phyloP scores from a whole-genome alignment of 805 yeast species.

The Spathaspora arborariae region DNA sequence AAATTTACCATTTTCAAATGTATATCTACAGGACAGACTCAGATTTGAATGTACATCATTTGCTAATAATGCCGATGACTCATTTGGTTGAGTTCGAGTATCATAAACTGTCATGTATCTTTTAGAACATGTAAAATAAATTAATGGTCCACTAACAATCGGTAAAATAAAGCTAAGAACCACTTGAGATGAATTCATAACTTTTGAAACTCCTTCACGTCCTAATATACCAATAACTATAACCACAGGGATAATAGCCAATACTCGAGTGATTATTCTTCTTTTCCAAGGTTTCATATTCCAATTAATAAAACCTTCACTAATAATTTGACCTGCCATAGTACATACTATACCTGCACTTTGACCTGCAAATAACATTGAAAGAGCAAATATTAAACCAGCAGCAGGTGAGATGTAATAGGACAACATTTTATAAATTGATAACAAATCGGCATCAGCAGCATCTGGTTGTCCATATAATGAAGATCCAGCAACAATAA shows the following conservation, averaged over 20 bases:
- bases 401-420: slow-evolving; percentile 43
- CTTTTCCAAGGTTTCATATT: slow-evolving; percentile 41
- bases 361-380: slow-evolving; percentile 45
- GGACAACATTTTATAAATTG: slow-evolving; percentile 43
- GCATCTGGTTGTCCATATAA: slow-evolving; percentile 43
- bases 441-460: slow-evolving; percentile 41
- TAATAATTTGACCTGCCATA: slow-evolving; percentile 45
- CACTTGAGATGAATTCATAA: slow-evolving; percentile 44
- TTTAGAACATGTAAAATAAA: slow-evolving; percentile 39
- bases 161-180: slow-evolving; percentile 43
- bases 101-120: slow-evolving; percentile 39
- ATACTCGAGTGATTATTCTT: slow-evolving; percentile 35
- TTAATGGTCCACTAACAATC: slow-evolving; percentile 42
- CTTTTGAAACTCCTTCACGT: slow-evolving; percentile 41
- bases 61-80: slow-evolving; percentile 12
- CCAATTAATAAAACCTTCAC: slow-evolving; percentile 46
- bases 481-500: slow-evolving; percentile 43
- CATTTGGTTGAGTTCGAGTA: slow-evolving; percentile 9
- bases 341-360: slow-evolving; percentile 48
- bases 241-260: slow-evolving; percentile 42
- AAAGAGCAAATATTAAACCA: slow-evolving; percentile 41
- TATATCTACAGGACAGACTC: slow-evolving; percentile 7
- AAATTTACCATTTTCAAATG: slow-evolving; percentile 38
- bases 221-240: slow-evolving; percentile 35
- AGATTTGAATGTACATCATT: slow-evolving; percentile 1